A percentile compares a stretch with the other conserved stretches of the same genome.
Evolutionary conservation across 139 green algal species (phyloP).

Genomic region (Closterium sp.): DNA sequence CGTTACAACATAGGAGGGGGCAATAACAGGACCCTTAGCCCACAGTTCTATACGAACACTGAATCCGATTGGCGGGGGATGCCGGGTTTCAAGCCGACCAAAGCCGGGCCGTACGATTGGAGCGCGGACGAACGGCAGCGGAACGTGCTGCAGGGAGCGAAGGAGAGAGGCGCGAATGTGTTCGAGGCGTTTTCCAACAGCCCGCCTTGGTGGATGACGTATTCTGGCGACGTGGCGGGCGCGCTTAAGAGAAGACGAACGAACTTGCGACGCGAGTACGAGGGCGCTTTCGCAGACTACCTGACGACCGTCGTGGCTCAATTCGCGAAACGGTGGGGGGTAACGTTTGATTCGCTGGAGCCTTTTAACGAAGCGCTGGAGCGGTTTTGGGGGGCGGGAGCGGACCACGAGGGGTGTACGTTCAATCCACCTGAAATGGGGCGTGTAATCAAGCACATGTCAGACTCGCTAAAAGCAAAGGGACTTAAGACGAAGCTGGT

Average conservation of each 20-base stretch:
- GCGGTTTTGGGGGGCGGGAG: conserved; percentile 31
- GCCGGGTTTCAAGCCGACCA: conserved; percentile 22
- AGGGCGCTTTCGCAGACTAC: conserved; percentile 48
- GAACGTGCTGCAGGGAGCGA: conserved; percentile 36
- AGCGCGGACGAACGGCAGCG: conserved; percentile 32
- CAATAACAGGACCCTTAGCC: background rate
- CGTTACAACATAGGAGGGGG: conserved; percentile 50
- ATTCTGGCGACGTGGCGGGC: conserved; percentile 31
- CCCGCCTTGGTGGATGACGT: conserved; percentile 52
- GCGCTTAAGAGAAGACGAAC: background rate
- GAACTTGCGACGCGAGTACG: conserved; percentile 41
- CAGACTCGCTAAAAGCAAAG: conserved; percentile 3
- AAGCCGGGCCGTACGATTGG: conserved; percentile 31
- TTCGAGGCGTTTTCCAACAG: conserved; percentile 55
- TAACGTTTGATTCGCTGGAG: conserved; percentile 38
- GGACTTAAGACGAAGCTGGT: conserved; percentile 1
- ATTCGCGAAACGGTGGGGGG: conserved; percentile 17
- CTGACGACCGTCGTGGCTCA: conserved; percentile 34
- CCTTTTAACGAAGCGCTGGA: conserved; percentile 54
- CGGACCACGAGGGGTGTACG: conserved; percentile 52
- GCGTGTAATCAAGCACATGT: conserved; percentile 22
- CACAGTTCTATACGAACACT: background rate
- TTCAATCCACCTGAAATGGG: background rate
- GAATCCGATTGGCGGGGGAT: background rate
- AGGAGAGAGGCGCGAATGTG: conserved; percentile 20